Evolutionary conservation across 208 protist genomes (phyloP), one percentile per base, ranked within the genome.

Genomic region (Leishmania tropica): DNA sequence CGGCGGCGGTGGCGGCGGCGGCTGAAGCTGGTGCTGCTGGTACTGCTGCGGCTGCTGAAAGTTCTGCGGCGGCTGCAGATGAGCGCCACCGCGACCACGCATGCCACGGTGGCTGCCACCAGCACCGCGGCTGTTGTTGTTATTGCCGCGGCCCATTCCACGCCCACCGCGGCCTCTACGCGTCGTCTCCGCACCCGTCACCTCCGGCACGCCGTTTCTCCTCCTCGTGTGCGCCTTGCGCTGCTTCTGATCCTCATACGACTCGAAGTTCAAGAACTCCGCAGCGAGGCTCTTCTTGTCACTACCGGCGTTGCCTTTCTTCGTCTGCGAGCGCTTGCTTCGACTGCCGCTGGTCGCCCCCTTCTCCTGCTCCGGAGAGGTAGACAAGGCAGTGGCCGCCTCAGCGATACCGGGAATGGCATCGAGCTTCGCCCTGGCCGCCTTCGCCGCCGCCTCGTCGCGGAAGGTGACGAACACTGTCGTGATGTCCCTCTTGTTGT

Each of bases 391-490:
- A 7, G 76, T 72, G 45, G 71, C 76, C 58, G 86, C 83, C 24
- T 48, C 84, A 11, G 84, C 87, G 42, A 96, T 84, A 40, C 87
- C 90, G 28, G 89, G 84, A 68, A 96, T 88, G 4, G 76, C 85
- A 4, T n/a, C 45, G 54, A 96, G 74, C 74, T 90, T 90, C 21
- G 75, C 79, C 73, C 47, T 74, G 31, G 85, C 85, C 19, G 74
- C 78, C 78, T 80, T 87, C 21, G 85, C 87, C 0, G 87, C 81
- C 42, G 88, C 85, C 47, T 91, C 89, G 77, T 86, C 80, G 31
- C 62, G 72, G 76, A 95, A 96, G 24, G 89, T 97, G 70, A 97
- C 88, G 73, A 96, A 95, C 1, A 97, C 94, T 4, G 87, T 96
- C 21, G 94, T 97, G 54, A 91, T 64, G 77, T 95, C 89, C 15